A percentile compares a stretch with the other conserved stretches of the same genome.
phyloP scores from a whole-genome alignment of 176 grass and related monocot genomes.

The Carex myosuroides region DNA sequence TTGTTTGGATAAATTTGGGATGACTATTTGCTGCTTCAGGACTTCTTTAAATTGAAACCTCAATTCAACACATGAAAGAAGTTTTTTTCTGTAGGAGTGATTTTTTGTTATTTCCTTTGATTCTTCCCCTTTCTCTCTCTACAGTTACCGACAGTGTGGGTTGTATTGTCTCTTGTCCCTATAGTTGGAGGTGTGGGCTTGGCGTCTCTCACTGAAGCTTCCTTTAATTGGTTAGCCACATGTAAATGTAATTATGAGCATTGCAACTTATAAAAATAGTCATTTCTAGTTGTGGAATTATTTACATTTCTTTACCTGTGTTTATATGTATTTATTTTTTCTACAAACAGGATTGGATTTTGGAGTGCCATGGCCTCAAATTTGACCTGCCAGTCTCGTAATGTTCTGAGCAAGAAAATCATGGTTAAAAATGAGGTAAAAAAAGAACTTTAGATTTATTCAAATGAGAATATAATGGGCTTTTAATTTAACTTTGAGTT shows the following conservation, averaged over 20 bases:
- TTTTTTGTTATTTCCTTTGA: not conserved
- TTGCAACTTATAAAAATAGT: not conserved
- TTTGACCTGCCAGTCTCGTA: slow-evolving; percentile 66
- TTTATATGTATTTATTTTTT: too few species aligned
- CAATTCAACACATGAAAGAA: not conserved
- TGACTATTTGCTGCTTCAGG: not conserved
- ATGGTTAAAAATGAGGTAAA: slow-evolving; percentile 49
- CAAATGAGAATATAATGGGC: too few species aligned
- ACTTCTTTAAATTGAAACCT: not conserved
- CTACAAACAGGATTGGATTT: slow-evolving; percentile 56
- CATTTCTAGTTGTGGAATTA: not conserved
- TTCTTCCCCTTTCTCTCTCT: not conserved
- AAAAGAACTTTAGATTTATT: too few species aligned
- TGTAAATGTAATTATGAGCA: not conserved
- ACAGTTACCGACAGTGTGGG: slow-evolving; percentile 43
- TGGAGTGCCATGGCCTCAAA: slow-evolving; percentile 92
- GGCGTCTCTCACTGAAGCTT: slow-evolving; percentile 63
- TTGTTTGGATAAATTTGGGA: not conserved
- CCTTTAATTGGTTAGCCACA: slow-evolving; percentile 60
- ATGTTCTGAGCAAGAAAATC: slow-evolving; percentile 68
- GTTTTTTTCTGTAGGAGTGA: not conserved
- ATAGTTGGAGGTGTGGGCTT: slow-evolving; percentile 70
- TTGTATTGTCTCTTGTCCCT: slow-evolving; percentile 61
- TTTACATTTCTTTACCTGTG: too few species aligned
- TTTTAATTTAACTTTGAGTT: too few species aligned